phyloP scores from a whole-genome alignment of 495 filamentous ascomycete species.

The Clohesyomyces aquaticus region DNA sequence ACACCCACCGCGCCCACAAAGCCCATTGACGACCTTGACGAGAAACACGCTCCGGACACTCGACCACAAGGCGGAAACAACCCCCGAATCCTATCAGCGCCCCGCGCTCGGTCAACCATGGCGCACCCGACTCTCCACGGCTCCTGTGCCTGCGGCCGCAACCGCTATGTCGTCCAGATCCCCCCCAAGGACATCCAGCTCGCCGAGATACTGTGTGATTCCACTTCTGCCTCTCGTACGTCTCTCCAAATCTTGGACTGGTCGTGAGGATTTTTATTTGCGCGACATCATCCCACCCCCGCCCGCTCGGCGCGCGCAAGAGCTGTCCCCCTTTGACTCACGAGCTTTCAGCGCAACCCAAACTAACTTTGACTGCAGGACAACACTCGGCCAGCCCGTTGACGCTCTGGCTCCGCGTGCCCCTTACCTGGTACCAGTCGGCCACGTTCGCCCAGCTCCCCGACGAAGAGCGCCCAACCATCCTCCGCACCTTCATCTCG shows the following conservation, averaged over 20 bases:
- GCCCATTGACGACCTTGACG: too few species aligned
- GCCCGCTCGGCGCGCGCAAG: not conserved
- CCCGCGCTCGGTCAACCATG: constrained; percentile 1
- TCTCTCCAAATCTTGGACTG: constrained; percentile 24
- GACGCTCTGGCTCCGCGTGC: constrained; percentile 78
- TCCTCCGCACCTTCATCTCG: constrained; percentile 72
- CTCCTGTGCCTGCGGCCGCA: constrained; percentile 82
- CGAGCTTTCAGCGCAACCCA: not conserved
- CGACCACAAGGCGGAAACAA: not conserved
- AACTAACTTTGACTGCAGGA: constrained; percentile 51
- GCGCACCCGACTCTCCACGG: constrained; percentile 58
- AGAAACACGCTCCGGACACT: too few species aligned
- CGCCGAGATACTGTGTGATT: constrained; percentile 73
- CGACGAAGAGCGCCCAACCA: constrained; percentile 73
- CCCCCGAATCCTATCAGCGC: not conserved
- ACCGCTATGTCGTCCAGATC: constrained; percentile 73
- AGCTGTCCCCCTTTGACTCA: not conserved
- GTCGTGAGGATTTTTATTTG: too few species aligned
- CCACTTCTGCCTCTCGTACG: constrained; percentile 66
- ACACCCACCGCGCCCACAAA: too few species aligned
- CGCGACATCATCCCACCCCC: not conserved
- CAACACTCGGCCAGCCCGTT: constrained; percentile 69
- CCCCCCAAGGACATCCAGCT: constrained; percentile 59
- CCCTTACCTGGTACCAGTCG: constrained; percentile 73
- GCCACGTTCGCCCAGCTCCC: constrained; percentile 71